A percentile compares a stretch with the other conserved stretches of the same genome.
Evolutionary conservation across 148 eudicot species (phyloP).

Genomic region (Oxyria digyna): DNA sequence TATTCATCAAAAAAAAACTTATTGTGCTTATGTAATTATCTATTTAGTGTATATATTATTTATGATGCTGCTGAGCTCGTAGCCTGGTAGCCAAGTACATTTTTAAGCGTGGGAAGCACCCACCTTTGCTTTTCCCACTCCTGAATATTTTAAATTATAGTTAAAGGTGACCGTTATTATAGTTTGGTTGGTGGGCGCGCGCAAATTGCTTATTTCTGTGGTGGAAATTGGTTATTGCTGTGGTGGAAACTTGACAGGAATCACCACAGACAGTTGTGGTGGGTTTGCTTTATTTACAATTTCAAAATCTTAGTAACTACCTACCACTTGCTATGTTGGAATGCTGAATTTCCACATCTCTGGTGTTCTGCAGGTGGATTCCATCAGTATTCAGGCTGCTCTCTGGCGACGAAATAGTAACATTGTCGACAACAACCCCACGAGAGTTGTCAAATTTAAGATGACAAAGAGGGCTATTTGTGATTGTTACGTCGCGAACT

Average conservation of each 20-base stretch:
- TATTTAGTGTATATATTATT: not conserved
- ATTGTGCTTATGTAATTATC: not conserved
- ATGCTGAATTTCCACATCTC: slow-evolving; percentile 56
- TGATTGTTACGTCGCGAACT: slow-evolving; percentile 48
- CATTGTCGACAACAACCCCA: slow-evolving; percentile 40
- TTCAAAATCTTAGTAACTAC: not conserved
- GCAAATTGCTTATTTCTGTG: not conserved
- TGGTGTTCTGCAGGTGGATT: slow-evolving; percentile 71
- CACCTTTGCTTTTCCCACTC: not conserved
- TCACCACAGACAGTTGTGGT: not conserved
- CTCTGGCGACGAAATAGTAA: slow-evolving; percentile 63
- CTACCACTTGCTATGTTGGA: slow-evolving; percentile 59
- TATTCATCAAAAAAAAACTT: not conserved
- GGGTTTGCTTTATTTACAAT: not conserved
- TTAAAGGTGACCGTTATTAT: slow-evolving; percentile 6
- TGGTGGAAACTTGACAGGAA: slow-evolving; percentile 7
- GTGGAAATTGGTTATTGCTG: no score
- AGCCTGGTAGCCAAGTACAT: not conserved
- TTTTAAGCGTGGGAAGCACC: slow-evolving; percentile 3
- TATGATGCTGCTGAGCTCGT: not conserved
- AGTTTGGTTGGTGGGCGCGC: slow-evolving; percentile 3
- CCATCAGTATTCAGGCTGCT: slow-evolving; percentile 80
- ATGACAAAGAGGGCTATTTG: slow-evolving; percentile 71
- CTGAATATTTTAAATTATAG: not conserved
- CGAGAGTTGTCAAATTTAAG: slow-evolving; percentile 62